phyloP scores from a whole-genome alignment of 305 asterid genomes.

The Fraxinus xanthoxyloides region DNA sequence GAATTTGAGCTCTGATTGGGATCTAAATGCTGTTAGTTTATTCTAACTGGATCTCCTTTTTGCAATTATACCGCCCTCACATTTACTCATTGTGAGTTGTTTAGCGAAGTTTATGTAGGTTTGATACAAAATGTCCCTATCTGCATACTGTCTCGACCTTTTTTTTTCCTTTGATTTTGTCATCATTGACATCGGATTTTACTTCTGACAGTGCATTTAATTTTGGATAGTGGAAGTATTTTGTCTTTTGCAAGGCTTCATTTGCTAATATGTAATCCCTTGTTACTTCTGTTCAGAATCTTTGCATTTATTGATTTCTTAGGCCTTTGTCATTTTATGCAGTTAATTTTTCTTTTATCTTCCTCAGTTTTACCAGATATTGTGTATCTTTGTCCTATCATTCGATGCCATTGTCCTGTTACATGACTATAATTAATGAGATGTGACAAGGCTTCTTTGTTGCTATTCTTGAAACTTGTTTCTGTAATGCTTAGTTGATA shows the following conservation, averaged over 20 bases:
- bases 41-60: slow-evolving; percentile 20
- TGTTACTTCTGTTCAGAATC: slow-evolving; percentile 6
- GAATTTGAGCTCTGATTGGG: slow-evolving; percentile 81
- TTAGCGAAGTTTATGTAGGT: slow-evolving; percentile 31
- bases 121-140: slow-evolving; percentile 24
- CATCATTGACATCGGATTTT: slow-evolving; percentile 27
- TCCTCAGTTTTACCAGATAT: neutral
- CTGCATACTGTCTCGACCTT: slow-evolving; percentile 29
- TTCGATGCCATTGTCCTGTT: neutral
- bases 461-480: neutral
- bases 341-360: neutral
- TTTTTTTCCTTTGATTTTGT: neutral
- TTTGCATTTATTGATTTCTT: slow-evolving; percentile 8
- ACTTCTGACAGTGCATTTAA: slow-evolving; percentile 20
- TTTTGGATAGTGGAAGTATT: slow-evolving; percentile 25
- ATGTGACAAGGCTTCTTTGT: neutral
- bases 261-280: neutral
- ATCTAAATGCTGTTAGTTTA: slow-evolving; percentile 19
- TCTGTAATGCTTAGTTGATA: neutral
- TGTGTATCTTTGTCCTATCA: neutral
- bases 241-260: neutral
- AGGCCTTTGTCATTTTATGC: neutral
- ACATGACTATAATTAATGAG: neutral
- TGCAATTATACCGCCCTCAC: slow-evolving; percentile 21
- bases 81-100: slow-evolving; percentile 28